Conservation (phyloP, 2,329 filamentous ascomycete species). For the Fonsecaea nubica region DNA sequence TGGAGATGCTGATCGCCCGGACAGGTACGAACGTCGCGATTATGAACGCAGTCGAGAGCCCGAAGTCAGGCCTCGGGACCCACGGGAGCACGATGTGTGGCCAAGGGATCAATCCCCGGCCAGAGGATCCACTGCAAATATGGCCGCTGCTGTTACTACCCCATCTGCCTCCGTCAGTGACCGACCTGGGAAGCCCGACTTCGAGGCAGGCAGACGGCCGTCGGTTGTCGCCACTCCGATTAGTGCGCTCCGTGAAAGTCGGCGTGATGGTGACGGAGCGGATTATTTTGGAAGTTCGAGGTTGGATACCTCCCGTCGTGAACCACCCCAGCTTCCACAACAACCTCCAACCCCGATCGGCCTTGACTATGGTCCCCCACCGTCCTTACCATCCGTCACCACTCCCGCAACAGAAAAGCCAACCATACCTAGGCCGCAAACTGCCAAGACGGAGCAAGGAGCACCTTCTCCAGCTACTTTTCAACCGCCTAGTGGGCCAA, state of each 20-base stretch:
- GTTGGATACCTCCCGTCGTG: slow-evolving; percentile 27
- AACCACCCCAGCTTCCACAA: slow-evolving; percentile 27
- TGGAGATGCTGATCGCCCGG: slow-evolving; percentile 42
- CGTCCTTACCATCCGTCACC: slow-evolving; percentile 33
- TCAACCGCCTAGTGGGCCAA: slow-evolving; percentile 53
- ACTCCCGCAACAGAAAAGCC: slow-evolving; percentile 34
- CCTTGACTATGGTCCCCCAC: slow-evolving; percentile 41
- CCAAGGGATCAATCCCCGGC: slow-evolving; percentile 50
- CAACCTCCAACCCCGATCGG: slow-evolving; percentile 31
- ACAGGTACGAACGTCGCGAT: slow-evolving; percentile 44
- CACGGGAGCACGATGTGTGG: slow-evolving; percentile 44
- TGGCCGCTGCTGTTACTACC: slow-evolving; percentile 21
- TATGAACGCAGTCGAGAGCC: slow-evolving; percentile 48
- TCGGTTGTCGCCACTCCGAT: slow-evolving; percentile 30
- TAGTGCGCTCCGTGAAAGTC: slow-evolving; percentile 28
- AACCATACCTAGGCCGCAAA: slow-evolving; percentile 15
- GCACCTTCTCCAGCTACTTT: slow-evolving; percentile 35
- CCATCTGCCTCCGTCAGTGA: slow-evolving; percentile 26
- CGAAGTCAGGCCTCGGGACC: slow-evolving; percentile 37
- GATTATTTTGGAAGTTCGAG: slow-evolving; percentile 38
- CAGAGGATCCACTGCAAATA: slow-evolving; percentile 35
- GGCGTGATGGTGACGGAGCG: slow-evolving; percentile 37
- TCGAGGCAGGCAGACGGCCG: slow-evolving; percentile 31
- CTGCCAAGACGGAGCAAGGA: slow-evolving; percentile 25
- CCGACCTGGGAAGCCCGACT: slow-evolving; percentile 32